These are phyloP conservation scores for Sarocladium brachiariae DNA, from an alignment of 2,329 filamentous ascomycete genomes.

Conservation along the genomic window DNA sequence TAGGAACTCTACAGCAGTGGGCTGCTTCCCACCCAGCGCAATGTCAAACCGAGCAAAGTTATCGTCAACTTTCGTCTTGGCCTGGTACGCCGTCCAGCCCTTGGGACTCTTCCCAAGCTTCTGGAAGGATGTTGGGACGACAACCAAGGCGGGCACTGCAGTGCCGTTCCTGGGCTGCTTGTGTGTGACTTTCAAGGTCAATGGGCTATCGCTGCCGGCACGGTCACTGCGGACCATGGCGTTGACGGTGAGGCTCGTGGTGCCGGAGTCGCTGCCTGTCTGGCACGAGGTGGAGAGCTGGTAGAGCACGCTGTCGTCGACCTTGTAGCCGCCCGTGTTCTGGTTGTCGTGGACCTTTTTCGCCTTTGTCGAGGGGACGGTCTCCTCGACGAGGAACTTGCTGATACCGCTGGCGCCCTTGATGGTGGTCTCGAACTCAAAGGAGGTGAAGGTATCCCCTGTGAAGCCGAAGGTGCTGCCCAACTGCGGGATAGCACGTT, in stretches of 20 bases:
- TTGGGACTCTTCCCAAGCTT: constrained; percentile 2
- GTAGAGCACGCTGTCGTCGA: constrained; percentile 9
- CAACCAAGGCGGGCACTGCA: neutral
- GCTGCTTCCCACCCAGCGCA: constrained; percentile 8
- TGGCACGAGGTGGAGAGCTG: constrained; percentile 7
- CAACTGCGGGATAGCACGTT: constrained; percentile 14
- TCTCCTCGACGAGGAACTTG: constrained; percentile 17
- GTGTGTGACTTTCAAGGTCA: constrained; percentile 9
- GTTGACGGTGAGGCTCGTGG: neutral
- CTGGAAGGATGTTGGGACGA: neutral
- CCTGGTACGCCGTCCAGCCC: constrained; percentile 8
- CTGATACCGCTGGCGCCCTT: constrained; percentile 17
- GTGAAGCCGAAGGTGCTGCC: constrained; percentile 15
- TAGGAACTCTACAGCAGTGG: constrained; percentile 6
- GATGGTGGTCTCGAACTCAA: constrained; percentile 16
- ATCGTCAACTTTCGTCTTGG: neutral
- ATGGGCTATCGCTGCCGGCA: constrained; percentile 2
- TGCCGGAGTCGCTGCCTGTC: neutral
- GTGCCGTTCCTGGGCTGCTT: constrained; percentile 1
- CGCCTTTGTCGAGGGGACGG: constrained; percentile 13
- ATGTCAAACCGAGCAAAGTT: constrained; percentile 5
- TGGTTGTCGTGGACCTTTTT: constrained; percentile 9
- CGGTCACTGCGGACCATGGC: constrained; percentile 10
- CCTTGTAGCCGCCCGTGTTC: constrained; percentile 8
- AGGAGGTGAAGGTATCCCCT: constrained; percentile 15